phyloP scores from a whole-genome alignment of 345 rosid genomes.

The Xanthoceras sorbifolium region DNA sequence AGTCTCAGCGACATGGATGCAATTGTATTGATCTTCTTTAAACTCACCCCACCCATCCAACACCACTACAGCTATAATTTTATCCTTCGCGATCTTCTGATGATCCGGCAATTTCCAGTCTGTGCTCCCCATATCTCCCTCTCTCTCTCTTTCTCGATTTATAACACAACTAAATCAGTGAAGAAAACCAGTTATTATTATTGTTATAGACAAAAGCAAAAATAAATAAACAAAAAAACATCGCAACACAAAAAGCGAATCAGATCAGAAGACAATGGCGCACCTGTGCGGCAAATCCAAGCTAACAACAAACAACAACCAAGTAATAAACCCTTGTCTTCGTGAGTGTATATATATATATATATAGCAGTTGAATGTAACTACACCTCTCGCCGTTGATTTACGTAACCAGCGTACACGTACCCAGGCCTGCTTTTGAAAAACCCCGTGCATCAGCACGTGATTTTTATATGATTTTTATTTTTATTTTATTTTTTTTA shows the following conservation, averaged over 20 bases:
- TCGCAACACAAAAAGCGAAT: neutral
- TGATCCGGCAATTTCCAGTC: constrained; percentile 82
- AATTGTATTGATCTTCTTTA: constrained; percentile 75
- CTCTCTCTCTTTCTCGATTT: neutral
- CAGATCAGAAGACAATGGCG: neutral
- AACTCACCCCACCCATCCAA: constrained; percentile 99
- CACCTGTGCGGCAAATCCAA: neutral
- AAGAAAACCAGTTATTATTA: neutral
- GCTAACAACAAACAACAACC: neutral
- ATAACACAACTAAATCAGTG: neutral
- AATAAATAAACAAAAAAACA: no score
- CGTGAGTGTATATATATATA: neutral
- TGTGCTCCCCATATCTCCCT: constrained; percentile 55
- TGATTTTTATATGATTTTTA: no score
- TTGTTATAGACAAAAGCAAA: neutral
- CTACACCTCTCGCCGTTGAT: constrained; percentile 8
- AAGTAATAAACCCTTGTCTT: neutral
- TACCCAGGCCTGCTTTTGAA: neutral
- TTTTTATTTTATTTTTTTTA: neutral
- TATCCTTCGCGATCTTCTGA: constrained; percentile 75
- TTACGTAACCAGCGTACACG: neutral
- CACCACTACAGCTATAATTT: constrained; percentile 73
- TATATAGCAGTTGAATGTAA: neutral
- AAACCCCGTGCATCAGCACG: neutral
- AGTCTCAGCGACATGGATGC: constrained; percentile 89